Percentiles rank a stretch among this genome's conserved stretches.
These are phyloP conservation scores for Pseudodiploospora longispora DNA, from an alignment of 2,329 filamentous ascomycete species.

Conservation along the genomic window DNA sequence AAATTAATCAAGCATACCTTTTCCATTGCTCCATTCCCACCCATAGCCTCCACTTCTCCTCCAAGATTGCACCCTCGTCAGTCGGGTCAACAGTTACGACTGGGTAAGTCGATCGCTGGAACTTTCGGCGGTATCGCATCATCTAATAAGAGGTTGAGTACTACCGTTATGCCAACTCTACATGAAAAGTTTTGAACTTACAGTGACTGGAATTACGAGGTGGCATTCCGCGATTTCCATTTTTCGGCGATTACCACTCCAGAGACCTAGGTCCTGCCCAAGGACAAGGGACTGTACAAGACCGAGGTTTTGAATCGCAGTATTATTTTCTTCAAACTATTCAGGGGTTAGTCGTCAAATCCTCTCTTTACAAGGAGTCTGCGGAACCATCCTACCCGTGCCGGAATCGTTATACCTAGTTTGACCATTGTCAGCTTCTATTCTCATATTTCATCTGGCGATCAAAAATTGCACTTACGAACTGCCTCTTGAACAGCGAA, in stretches of 20 bases:
- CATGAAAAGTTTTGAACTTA: constrained; percentile 17
- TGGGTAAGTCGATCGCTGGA: constrained; percentile 47
- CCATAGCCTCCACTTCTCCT: constrained; percentile 60
- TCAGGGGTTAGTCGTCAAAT: constrained; percentile 5
- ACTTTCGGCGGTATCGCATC: constrained; percentile 49
- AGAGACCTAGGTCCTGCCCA: constrained; percentile 42
- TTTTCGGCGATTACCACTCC: constrained; percentile 47
- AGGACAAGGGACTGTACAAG: constrained; percentile 42
- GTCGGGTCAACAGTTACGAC: constrained; percentile 40
- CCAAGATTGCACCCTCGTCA: constrained; percentile 48
- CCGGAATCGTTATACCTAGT: constrained; percentile 22
- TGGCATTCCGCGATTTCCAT: constrained; percentile 50
- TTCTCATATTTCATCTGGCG: neutral
- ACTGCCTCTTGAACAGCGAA: constrained; percentile 46
- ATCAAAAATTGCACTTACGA: constrained; percentile 22
- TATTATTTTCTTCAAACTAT: constrained; percentile 43
- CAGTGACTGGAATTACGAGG: constrained; percentile 35
- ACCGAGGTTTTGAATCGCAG: constrained; percentile 36
- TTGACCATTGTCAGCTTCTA: neutral
- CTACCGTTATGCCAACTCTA: neutral
- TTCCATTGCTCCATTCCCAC: constrained; percentile 58
- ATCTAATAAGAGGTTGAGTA: constrained; percentile 28
- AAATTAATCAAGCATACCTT: constrained; percentile 29
- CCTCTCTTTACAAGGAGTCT: neutral
- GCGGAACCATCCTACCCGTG: constrained; percentile 15